Conservation (phyloP, 306 rosid genomes). For the Trifolium repens region DNA sequence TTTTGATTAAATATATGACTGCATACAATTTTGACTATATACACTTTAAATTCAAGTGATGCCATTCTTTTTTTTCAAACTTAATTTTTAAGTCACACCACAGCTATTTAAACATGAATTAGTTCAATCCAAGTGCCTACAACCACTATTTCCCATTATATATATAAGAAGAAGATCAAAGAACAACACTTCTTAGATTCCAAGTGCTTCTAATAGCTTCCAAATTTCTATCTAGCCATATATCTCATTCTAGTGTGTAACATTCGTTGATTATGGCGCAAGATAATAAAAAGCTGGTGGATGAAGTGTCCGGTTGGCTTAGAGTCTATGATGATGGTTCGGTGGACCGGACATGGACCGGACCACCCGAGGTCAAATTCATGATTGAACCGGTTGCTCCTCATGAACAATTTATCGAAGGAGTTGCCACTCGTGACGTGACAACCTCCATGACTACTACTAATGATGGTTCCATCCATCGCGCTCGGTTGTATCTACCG, state of each 20-base stretch:
- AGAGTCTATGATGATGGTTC: slow-evolving; percentile 66
- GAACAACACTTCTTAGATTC: background rate
- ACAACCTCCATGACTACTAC: background rate
- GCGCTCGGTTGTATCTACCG: slow-evolving; percentile 56
- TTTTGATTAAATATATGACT: too few relatives aligned
- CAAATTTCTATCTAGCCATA: background rate
- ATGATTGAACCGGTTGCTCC: slow-evolving; percentile 58
- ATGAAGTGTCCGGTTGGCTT: slow-evolving; percentile 74
- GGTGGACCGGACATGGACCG: slow-evolving; percentile 52
- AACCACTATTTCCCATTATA: background rate
- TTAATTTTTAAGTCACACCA: background rate
- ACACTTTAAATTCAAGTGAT: too few relatives aligned
- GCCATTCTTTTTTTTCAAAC: background rate
- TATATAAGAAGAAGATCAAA: background rate
- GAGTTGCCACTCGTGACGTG: slow-evolving; percentile 59
- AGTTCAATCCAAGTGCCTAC: background rate
- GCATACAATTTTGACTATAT: too few relatives aligned
- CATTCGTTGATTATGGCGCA: slow-evolving; percentile 43
- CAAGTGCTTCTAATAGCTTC: background rate
- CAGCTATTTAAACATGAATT: background rate
- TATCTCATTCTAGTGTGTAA: background rate
- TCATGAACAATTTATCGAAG: slow-evolving; percentile 53
- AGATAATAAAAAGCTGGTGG: slow-evolving; percentile 44
- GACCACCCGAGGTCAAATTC: slow-evolving; percentile 55
- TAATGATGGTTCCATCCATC: slow-evolving; percentile 26